Percentiles rank a stretch among this genome's conserved stretches.
These are phyloP conservation scores for Apiospora phragmitis DNA, from an alignment of 2,329 filamentous ascomycete genomes.

Conservation along the genomic window DNA sequence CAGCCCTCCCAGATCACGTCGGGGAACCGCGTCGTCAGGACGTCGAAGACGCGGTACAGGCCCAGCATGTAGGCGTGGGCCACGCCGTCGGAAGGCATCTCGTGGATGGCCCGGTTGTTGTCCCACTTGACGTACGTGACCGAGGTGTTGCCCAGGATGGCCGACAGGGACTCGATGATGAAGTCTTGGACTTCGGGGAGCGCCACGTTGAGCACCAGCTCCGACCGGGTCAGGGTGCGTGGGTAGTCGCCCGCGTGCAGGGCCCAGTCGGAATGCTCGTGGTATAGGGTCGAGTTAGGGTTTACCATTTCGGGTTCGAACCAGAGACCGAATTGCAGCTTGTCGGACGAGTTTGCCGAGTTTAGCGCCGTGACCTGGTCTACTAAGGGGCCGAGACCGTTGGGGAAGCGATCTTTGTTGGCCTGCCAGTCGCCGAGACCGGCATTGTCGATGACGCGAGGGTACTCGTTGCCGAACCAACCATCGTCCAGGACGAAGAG, in stretches of 20 bases:
- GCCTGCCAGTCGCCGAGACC: constrained; percentile 65
- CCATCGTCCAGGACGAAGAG: constrained; percentile 68
- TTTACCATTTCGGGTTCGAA: constrained; percentile 71
- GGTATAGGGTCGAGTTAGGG: constrained; percentile 60
- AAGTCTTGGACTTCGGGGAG: constrained; percentile 63
- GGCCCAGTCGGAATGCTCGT: constrained; percentile 64
- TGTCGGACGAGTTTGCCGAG: constrained; percentile 41
- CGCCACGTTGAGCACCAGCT: constrained; percentile 63
- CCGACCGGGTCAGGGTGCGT: constrained; percentile 55
- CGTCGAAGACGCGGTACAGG: constrained; percentile 62
- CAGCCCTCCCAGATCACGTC: constrained; percentile 67
- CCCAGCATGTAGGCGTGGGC: constrained; percentile 64
- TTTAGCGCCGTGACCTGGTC: constrained; percentile 36
- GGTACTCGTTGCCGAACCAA: constrained; percentile 66
- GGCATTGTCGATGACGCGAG: constrained; percentile 55
- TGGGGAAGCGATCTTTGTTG: constrained; percentile 59
- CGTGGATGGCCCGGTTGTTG: constrained; percentile 65
- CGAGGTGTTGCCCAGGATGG: constrained; percentile 52
- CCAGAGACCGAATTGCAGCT: constrained; percentile 64
- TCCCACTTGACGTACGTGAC: constrained; percentile 69
- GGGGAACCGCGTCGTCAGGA: constrained; percentile 59
- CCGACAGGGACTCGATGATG: constrained; percentile 56
- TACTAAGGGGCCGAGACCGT: constrained; percentile 54
- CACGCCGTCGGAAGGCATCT: constrained; percentile 52
- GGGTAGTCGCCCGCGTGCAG: constrained; percentile 57